A percentile compares a stretch with the other conserved stretches of the same genome.
phyloP scores from a whole-genome alignment of 768 basidiomycete species.

The Epithele typhae region DNA sequence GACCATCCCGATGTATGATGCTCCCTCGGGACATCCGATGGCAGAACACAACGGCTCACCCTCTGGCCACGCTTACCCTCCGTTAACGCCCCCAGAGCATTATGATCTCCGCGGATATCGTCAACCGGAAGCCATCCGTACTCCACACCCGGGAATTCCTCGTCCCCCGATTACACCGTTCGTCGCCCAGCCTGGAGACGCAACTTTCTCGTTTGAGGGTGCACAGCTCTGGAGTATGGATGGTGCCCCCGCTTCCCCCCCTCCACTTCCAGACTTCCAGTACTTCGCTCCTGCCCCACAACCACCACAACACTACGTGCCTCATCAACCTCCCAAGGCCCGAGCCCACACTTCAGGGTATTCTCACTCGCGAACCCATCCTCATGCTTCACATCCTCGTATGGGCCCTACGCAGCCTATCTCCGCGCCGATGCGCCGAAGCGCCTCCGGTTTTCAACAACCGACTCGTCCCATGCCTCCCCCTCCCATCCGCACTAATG shows the following conservation, averaged over 20 bases:
- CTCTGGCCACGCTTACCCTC: background rate
- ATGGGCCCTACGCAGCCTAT: no score
- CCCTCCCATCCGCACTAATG: background rate
- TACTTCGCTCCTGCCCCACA: slow-evolving; percentile 3
- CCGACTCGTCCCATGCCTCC: slow-evolving; percentile 1
- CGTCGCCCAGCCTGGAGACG: background rate
- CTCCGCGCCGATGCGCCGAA: no score
- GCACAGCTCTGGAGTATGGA: slow-evolving; percentile 16
- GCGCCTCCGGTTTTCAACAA: background rate
- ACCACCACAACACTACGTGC: background rate
- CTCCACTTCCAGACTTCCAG: slow-evolving; percentile 8
- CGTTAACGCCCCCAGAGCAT: slow-evolving; percentile 6
- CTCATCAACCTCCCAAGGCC: no score
- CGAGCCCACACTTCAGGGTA: no score
- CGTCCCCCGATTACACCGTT: background rate
- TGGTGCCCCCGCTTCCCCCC: slow-evolving; percentile 13
- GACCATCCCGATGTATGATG: background rate
- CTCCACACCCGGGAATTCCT: background rate
- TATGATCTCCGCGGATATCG: slow-evolving; percentile 1
- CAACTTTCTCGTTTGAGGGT: slow-evolving; percentile 8
- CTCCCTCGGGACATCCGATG: background rate
- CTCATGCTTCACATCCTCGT: no score
- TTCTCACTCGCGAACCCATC: no score
- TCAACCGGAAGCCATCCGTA: background rate
- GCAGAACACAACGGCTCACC: background rate